These are phyloP conservation scores for Periconia macrospinosa DNA, from an alignment of 2,329 filamentous ascomycete species.

Conservation along the genomic window DNA sequence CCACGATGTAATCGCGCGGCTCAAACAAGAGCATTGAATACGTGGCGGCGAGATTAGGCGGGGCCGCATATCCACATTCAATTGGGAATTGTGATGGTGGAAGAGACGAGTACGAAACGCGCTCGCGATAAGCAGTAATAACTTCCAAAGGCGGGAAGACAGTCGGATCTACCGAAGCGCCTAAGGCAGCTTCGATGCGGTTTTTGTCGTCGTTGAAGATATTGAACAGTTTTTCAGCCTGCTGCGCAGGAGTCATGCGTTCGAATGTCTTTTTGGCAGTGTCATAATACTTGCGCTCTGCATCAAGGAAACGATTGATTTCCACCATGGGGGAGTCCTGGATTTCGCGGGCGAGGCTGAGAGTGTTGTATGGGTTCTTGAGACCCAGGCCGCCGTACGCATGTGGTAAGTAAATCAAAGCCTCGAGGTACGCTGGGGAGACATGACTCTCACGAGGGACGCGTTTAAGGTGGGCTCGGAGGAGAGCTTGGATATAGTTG, in stretches of 20 bases:
- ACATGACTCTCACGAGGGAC: neutral
- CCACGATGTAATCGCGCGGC: slow-evolving; percentile 7
- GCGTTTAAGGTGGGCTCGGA: slow-evolving; percentile 8
- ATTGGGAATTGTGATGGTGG: slow-evolving; percentile 1
- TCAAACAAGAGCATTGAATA: slow-evolving; percentile 18
- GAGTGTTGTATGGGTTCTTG: slow-evolving; percentile 27
- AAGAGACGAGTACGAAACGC: slow-evolving; percentile 6
- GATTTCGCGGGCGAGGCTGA: slow-evolving; percentile 21
- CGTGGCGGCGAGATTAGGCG: slow-evolving; percentile 7
- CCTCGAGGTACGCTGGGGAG: slow-evolving; percentile 19
- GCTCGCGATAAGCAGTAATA: slow-evolving; percentile 20
- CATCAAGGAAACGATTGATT: slow-evolving; percentile 14
- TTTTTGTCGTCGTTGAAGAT: slow-evolving; percentile 19
- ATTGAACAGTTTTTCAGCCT: slow-evolving; percentile 12
- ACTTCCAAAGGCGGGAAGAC: slow-evolving; percentile 17
- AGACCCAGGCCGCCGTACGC: slow-evolving; percentile 33
- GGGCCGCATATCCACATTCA: neutral
- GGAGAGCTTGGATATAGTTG: slow-evolving; percentile 18
- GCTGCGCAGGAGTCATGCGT: slow-evolving; percentile 9
- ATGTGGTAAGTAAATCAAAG: slow-evolving; percentile 29
- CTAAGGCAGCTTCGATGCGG: slow-evolving; percentile 11
- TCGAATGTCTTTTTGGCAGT: slow-evolving; percentile 13
- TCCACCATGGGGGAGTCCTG: slow-evolving; percentile 3
- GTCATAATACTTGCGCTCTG: slow-evolving; percentile 25
- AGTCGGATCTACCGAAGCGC: slow-evolving; percentile 1